Base-by-base conservation (phyloP, 495 filamentous ascomycete genomes). In the Penicillium daleae region DNA sequence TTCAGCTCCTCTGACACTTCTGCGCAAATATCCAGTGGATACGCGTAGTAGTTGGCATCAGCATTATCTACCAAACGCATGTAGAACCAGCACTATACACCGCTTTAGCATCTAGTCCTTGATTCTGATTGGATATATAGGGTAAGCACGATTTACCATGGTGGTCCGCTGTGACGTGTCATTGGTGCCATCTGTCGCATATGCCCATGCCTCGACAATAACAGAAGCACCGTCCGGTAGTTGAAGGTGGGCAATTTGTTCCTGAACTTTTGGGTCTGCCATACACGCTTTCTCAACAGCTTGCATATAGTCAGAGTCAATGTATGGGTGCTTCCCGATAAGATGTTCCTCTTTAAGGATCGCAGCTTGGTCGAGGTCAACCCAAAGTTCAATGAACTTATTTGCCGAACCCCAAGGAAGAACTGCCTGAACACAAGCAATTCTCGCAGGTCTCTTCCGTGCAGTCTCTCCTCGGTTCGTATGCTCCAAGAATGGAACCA, bases 31-130 rank as follows among this genome's bases (percentile, higher is more conserved):
- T 88, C 51, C 6, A 95, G 78, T 0, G 92, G 92, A 54, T 90
- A 86, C 1, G 91, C 86, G 72, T 96, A 96, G 68, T 91, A 87
- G 65, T 93, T 93, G 33, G 69, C 68, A 21, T 80, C 76, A 0
- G 49, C 59, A n/a, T 72, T 50, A 9, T 68, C 63, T 2, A 64
- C 17, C 0, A 70, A 54, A 6, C 67, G 57, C 66, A 75, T 68
- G 35, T 77, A 78, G 10, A 78, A 70, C 48, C 61, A 78, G 32
- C 74, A 73, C 72, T 78, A 35, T 22, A 2, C 8, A 1, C 8
- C 33, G 19, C 6, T n/a, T n/a, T n/a, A n/a, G n/a, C n/a, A n/a
- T n/a, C n/a, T n/a, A n/a, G n/a, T n/a, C n/a, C n/a, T n/a, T n/a
- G n/a, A n/a, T n/a, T n/a, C n/a, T n/a, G n/a, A n/a, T n/a, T n/a